Evolutionary conservation across 2,329 filamentous ascomycete genomes (phyloP).

Genomic region (Didymella exigua): DNA sequence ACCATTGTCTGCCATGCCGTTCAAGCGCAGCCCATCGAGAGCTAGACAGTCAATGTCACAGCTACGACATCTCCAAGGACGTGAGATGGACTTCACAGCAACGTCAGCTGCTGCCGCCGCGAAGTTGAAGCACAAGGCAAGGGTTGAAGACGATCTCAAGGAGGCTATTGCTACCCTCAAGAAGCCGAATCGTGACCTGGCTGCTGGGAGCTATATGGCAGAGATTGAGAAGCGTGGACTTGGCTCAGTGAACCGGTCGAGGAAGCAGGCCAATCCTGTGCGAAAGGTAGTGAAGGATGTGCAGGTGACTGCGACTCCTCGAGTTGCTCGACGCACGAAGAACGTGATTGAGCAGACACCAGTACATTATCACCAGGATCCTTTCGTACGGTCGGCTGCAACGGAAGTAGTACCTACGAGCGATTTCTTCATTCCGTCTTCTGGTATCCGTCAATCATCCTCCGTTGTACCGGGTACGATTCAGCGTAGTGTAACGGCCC

Average conservation of each 20-base stretch:
- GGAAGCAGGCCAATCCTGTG: constrained; percentile 36
- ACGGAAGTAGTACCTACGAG: constrained; percentile 31
- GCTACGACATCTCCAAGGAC: constrained; percentile 54
- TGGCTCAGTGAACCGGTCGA: constrained; percentile 30
- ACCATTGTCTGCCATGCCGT: constrained; percentile 57
- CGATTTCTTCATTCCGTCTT: constrained; percentile 50
- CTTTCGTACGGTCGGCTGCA: constrained; percentile 26
- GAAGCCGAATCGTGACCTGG: constrained; percentile 75
- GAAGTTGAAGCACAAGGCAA: constrained; percentile 68
- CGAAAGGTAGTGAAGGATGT: constrained; percentile 42
- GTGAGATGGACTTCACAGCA: constrained; percentile 62
- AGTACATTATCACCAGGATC: constrained; percentile 33
- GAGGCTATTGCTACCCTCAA: constrained; percentile 76
- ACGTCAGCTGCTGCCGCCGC: constrained; percentile 59
- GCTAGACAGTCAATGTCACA: constrained; percentile 47
- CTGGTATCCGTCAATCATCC: constrained; percentile 41
- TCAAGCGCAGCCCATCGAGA: constrained; percentile 53
- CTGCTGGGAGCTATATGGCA: constrained; percentile 69
- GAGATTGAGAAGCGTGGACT: constrained; percentile 65
- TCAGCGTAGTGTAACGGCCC: constrained; percentile 38
- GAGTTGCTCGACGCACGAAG: constrained; percentile 40
- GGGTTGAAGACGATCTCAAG: constrained; percentile 71
- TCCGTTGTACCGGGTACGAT: constrained; percentile 36
- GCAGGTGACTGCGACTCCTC: constrained; percentile 53
- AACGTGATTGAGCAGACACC: constrained; percentile 41